phyloP scores from a whole-genome alignment of 352 stramenopile genomes.

The Phytophthora sp. region DNA sequence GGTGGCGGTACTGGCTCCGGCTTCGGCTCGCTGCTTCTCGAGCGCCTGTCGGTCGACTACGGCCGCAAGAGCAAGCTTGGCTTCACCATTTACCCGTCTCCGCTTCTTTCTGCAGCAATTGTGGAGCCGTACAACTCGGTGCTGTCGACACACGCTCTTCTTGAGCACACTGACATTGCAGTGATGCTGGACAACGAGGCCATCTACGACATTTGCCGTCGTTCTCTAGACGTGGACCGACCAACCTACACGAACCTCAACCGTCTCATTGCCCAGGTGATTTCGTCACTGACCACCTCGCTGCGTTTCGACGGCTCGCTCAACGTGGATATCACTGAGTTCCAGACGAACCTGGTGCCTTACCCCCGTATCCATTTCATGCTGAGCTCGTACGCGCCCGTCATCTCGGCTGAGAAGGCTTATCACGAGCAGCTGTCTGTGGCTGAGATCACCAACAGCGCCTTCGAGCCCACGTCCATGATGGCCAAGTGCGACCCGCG shows the following conservation, averaged over 20 bases:
- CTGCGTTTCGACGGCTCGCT: slow-evolving; percentile 97
- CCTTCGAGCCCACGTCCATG: slow-evolving; percentile 96
- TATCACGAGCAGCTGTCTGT: slow-evolving; percentile 79
- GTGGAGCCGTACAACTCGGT: slow-evolving; percentile 99
- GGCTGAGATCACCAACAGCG: slow-evolving; percentile 95
- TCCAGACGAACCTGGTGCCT: slow-evolving; percentile 98
- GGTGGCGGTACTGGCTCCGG: slow-evolving; percentile 97
- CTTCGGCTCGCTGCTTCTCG: slow-evolving; percentile 95
- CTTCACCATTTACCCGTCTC: slow-evolving; percentile 97
- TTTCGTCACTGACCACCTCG: slow-evolving; percentile 96
- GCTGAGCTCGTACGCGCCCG: slow-evolving; percentile 95
- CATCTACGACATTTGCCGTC: slow-evolving; percentile 95
- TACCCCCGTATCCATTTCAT: slow-evolving; percentile 99
- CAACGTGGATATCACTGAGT: slow-evolving; percentile 98
- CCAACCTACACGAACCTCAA: slow-evolving; percentile 98
- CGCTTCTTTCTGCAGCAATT: slow-evolving; percentile 95
- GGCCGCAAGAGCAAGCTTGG: slow-evolving; percentile 97
- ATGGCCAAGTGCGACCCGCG: slow-evolving; percentile 98
- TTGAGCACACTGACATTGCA: slow-evolving; percentile 96
- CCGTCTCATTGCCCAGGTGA: slow-evolving; percentile 96
- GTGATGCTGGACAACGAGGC: slow-evolving; percentile 97
- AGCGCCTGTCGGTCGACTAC: slow-evolving; percentile 97
- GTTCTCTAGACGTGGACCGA: slow-evolving; percentile 94
- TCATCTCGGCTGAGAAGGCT: slow-evolving; percentile 94
- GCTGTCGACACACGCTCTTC: slow-evolving; percentile 94